Evolutionary conservation across 805 yeast genomes (phyloP), one percentile per base, ranked within the genome.

Genomic region (Cyberlindnera japonica): DNA sequence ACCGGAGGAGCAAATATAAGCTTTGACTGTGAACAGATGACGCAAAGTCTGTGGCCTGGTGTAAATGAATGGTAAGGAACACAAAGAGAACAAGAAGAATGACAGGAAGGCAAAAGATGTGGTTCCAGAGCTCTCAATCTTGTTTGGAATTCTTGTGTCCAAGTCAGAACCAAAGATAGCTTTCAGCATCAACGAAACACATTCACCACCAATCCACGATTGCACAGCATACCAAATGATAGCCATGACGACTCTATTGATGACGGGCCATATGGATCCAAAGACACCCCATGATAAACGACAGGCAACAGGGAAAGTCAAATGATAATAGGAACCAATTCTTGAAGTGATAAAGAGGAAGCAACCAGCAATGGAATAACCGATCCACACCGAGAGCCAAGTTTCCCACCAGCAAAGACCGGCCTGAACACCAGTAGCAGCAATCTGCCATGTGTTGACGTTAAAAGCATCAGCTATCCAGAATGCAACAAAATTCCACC

Each of bases 391-490:
- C 1, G 93, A 77, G 26, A 88, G 62, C 95, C 95, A 88, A 9
- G 84, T 79, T 57, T 81, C 90, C 95, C 95, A 88, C 95, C 95
- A 87, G 14, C 81, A 75, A 62, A 88, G 64, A 9, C 95, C 95
- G 20, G 78, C 76, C 41, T 71, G 69, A 42, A 83, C 82, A 54
- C 95, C 95, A 0, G 95, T 83, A 10, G 91, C 81, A 2, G 95
- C 95, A 54, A 88, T 86, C 67, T 85, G 90, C 89, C 93, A 87
- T 5, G 96, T 86, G 61, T 85, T 87, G 55, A 88, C 80, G 63
- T 88, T 88, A 66, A 89, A 85, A 21, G 95, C 79, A 58, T 88
- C 96, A 1, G 96, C 90, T 44, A 88, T 63, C 96, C 96, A 88
- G 55, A 85, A 86, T 46, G 75, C 79, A 13, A 83, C 80, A 57